Base-by-base conservation (phyloP, 2,329 filamentous ascomycete genomes). In the Ophiosphaerella herpotricha region DNA sequence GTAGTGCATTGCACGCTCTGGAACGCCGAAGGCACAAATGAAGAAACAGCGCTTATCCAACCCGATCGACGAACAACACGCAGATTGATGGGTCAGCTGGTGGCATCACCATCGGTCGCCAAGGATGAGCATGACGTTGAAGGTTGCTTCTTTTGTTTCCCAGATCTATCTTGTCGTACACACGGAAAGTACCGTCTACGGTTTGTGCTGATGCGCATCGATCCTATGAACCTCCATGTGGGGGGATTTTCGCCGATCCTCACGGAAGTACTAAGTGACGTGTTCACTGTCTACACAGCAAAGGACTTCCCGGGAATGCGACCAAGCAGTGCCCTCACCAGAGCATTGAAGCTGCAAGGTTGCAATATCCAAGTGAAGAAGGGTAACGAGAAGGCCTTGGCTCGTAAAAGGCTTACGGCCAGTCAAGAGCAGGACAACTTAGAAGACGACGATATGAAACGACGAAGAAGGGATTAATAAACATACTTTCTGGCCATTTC, bases 231-330 rank as follows among this genome's bases (percentile, higher is more conserved):
- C 40, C 81, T 85, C 71, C 75, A 76, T 12, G 80, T 80, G 2
- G 85, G 83, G 24, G 74, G 73, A 5, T 75, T 72, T 43, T 78
- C 77, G 33, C 75, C 75, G 5, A 78, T 78, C 44, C 74, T 81
- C n/a, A 79, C 78, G 7, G 76, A 77, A 50, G 74, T 78, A 13
- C 80, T 85, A 74, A 90, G 85, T 65, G 84, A 89, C 13, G 76
- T 85, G n/a, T 92, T 94, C 66, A 85, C 83, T 11, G 89, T 92
- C 7, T 92, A 88, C 71, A 91, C 87, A 37, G 90, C 90, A 37
- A 94, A 93, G 68, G 89, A 93, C 66, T 94, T 94, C 52, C 88
- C 89, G 0, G 90, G 90, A 5, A 94, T 94, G 89, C 80, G 86
- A 49, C 85, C 88, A 1, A 91, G 88, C 69, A 91, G 88, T 23